These are phyloP conservation scores for Candida coleopterorum DNA, from an alignment of 805 yeast species.

Conservation along the genomic window DNA sequence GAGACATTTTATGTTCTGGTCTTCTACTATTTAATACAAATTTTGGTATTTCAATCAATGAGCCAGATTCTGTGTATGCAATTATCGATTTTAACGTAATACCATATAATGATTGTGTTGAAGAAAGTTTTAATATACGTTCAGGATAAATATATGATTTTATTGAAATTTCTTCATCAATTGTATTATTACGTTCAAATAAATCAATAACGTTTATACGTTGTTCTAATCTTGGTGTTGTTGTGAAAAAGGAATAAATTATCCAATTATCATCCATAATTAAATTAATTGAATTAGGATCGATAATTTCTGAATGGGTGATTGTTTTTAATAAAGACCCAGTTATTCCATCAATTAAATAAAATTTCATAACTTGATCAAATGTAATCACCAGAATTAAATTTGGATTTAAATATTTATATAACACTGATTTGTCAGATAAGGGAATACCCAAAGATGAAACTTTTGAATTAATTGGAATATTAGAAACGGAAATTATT, in stretches of 20 bases:
- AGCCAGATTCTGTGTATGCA: slow-evolving; percentile 54
- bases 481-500: slow-evolving; percentile 14
- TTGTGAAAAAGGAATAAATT: slow-evolving; percentile 58
- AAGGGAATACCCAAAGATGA: slow-evolving; percentile 64
- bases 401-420: slow-evolving; percentile 80
- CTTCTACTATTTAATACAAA: slow-evolving; percentile 64
- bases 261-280: slow-evolving; percentile 83
- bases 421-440: slow-evolving; percentile 67
- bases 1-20: slow-evolving; percentile 49
- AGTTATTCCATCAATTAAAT: slow-evolving; percentile 61
- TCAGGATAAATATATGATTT: slow-evolving; percentile 64
- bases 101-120: slow-evolving; percentile 35
- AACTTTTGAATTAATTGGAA: slow-evolving; percentile 20
- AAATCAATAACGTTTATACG: slow-evolving; percentile 71
- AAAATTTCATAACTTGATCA: slow-evolving; percentile 34
- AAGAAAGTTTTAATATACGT: slow-evolving; percentile 44
- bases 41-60: slow-evolving; percentile 68
- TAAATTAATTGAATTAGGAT: slow-evolving; percentile 41
- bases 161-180: slow-evolving; percentile 46
- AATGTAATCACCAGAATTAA: slow-evolving; percentile 45
- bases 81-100: slow-evolving; percentile 51
- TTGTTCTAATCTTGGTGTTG: slow-evolving; percentile 43
- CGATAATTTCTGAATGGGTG: slow-evolving; percentile 38
- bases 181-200: slow-evolving; percentile 44
- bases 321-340: slow-evolving; percentile 55